Conservation (phyloP, 2,329 filamentous ascomycete species). For the Xylariaceae sp. region DNA sequence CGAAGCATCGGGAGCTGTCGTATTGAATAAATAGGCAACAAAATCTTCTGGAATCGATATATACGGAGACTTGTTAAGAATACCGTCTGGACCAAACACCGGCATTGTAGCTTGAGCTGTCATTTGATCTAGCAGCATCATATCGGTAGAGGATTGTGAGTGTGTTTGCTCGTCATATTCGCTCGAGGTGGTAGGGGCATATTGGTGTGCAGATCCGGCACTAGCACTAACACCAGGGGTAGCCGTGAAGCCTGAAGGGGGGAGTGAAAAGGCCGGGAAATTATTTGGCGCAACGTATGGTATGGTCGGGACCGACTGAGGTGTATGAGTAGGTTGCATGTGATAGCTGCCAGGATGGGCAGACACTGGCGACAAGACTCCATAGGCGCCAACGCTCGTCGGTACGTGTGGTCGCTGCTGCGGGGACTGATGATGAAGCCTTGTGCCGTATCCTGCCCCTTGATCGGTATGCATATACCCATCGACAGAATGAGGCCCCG, state of each 20-base stretch:
- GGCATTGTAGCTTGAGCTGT: constrained; percentile 73
- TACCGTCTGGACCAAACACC: constrained; percentile 83
- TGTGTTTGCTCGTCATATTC: constrained; percentile 55
- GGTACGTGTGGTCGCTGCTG: constrained; percentile 55
- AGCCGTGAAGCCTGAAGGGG: constrained; percentile 63
- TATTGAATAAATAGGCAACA: constrained; percentile 82
- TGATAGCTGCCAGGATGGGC: constrained; percentile 54
- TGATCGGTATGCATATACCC: constrained; percentile 51
- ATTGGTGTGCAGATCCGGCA: constrained; percentile 46
- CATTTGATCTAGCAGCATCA: constrained; percentile 69
- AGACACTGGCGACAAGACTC: constrained; percentile 59
- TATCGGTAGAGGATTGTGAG: constrained; percentile 53
- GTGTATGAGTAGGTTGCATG: constrained; percentile 52
- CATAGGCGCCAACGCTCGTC: constrained; percentile 55
- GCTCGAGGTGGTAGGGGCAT: constrained; percentile 46
- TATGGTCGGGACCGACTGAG: constrained; percentile 49
- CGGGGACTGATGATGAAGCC: constrained; percentile 49
- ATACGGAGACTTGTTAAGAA: constrained; percentile 82
- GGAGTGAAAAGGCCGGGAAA: constrained; percentile 67
- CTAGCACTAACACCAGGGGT: constrained; percentile 45
- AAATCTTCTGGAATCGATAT: constrained; percentile 85
- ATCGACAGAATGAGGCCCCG: constrained; percentile 47
- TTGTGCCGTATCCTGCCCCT: constrained; percentile 42
- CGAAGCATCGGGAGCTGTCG: constrained; percentile 59
- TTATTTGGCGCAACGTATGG: constrained; percentile 65